phyloP scores from a whole-genome alignment of 306 rosid genomes.

The Urtica urens region DNA sequence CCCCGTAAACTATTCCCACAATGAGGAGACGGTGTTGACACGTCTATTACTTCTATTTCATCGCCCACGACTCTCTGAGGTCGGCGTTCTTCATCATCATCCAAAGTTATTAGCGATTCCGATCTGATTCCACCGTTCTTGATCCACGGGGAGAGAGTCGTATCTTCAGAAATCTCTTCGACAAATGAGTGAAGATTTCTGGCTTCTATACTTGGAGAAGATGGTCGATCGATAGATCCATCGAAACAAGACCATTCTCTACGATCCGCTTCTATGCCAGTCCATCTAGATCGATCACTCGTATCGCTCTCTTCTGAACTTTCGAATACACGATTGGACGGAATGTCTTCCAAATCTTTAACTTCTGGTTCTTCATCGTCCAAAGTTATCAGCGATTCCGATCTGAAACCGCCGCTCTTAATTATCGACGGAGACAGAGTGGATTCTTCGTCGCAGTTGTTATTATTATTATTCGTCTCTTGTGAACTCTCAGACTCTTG shows the following conservation, averaged over 20 bases:
- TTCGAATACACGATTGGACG: not conserved
- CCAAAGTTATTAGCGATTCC: slow-evolving; percentile 18
- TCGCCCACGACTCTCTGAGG: slow-evolving; percentile 16
- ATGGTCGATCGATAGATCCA: slow-evolving; percentile 10
- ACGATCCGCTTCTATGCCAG: slow-evolving; percentile 24
- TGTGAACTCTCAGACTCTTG: not conserved
- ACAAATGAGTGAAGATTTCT: not conserved
- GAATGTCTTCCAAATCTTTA: not conserved
- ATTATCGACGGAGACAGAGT: not conserved
- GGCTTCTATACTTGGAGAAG: slow-evolving; percentile 1
- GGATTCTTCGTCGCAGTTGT: not conserved
- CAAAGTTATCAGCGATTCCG: no score
- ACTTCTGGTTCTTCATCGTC: not conserved
- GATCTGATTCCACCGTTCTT: slow-evolving; percentile 11
- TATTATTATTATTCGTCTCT: slow-evolving; percentile 7
- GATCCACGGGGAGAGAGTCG: not conserved
- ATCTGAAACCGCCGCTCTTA: no score
- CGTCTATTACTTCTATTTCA: slow-evolving; percentile 57
- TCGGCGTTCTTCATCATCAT: slow-evolving; percentile 7
- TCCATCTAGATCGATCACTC: not conserved
- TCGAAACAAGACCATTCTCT: slow-evolving; percentile 13
- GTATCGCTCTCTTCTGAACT: not conserved
- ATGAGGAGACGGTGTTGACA: slow-evolving; percentile 69
- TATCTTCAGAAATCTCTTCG: slow-evolving; percentile 22
- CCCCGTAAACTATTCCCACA: slow-evolving; percentile 33